Conservation (phyloP, 73 alveolate genomes). For the Tetrahymena malaccensis region DNA sequence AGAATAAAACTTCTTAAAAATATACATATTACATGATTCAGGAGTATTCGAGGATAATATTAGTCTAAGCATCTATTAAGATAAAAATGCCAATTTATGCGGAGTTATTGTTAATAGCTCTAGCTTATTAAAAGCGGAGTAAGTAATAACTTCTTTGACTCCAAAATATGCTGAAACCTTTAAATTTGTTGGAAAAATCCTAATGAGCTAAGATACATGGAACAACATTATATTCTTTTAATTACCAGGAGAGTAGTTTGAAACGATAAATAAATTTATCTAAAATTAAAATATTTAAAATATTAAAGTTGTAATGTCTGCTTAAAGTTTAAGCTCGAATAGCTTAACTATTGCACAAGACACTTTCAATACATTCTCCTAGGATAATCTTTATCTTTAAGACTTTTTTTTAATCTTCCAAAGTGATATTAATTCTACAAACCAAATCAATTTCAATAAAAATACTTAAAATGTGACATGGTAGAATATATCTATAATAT, state of each 20-base stretch:
- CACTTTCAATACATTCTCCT: not conserved
- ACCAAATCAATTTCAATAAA: not conserved
- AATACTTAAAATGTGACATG: not conserved
- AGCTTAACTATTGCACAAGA: not conserved
- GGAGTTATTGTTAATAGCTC: not conserved
- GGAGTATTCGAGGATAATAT: not conserved
- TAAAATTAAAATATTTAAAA: not conserved
- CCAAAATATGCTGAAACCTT: not conserved
- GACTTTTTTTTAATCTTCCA: not conserved
- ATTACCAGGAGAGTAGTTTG: not conserved
- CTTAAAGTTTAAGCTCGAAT: not conserved
- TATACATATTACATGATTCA: not conserved
- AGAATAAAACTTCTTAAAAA: not conserved
- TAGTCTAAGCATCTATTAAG: not conserved
- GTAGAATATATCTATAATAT: not conserved
- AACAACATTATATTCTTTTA: not conserved
- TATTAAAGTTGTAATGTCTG: not conserved
- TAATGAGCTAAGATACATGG: not conserved
- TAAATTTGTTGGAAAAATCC: not conserved
- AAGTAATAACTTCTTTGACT: not conserved
- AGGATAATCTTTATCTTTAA: not conserved
- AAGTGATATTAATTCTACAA: not conserved
- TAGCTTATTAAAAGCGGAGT: not conserved
- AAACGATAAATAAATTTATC: not conserved
- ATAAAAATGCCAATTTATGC: not conserved